Conservation (phyloP, 441 rosid species). For the Melastoma candidum region DNA sequence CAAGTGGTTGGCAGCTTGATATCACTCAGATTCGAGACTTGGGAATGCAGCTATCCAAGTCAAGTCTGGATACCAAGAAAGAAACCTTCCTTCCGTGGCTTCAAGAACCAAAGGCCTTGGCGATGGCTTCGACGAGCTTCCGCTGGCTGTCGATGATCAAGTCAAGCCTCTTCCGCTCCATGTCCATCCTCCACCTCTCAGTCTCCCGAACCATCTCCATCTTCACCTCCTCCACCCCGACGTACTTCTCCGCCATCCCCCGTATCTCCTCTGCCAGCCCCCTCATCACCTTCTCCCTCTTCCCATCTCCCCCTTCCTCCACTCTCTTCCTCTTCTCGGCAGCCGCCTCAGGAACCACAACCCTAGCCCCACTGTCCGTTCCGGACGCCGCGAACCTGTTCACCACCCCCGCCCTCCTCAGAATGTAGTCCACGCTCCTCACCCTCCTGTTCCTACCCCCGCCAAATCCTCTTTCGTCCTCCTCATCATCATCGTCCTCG, state of each 20-base stretch:
- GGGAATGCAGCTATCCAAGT: no score
- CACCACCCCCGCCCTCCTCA: conserved; percentile 38
- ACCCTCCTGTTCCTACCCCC: conserved; percentile 29
- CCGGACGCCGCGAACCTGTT: conserved; percentile 26
- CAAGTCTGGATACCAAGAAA: no score
- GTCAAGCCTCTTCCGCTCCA: conserved; percentile 33
- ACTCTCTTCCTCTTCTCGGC: conserved; percentile 10
- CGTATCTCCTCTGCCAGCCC: conserved; percentile 36
- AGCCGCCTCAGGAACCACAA: not conserved
- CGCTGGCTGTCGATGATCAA: conserved; percentile 35
- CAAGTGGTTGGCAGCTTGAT: no score
- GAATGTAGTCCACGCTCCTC: conserved; percentile 47
- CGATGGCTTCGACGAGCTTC: conserved; percentile 35
- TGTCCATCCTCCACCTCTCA: conserved; percentile 28
- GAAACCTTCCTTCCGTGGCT: no score
- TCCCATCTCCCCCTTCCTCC: conserved; percentile 6
- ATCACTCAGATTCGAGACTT: no score
- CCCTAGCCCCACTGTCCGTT: not conserved
- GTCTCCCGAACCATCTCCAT: conserved; percentile 40
- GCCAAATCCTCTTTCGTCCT: conserved; percentile 17
- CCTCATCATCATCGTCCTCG: conserved; percentile 10
- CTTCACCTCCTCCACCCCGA: conserved; percentile 37
- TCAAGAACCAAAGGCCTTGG: conserved; percentile 14
- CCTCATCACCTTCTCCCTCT: conserved; percentile 18
- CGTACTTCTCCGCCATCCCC: conserved; percentile 30